Evolutionary conservation across 179 eudicot genomes (phyloP).

Genomic region (Camellia oleifera): DNA sequence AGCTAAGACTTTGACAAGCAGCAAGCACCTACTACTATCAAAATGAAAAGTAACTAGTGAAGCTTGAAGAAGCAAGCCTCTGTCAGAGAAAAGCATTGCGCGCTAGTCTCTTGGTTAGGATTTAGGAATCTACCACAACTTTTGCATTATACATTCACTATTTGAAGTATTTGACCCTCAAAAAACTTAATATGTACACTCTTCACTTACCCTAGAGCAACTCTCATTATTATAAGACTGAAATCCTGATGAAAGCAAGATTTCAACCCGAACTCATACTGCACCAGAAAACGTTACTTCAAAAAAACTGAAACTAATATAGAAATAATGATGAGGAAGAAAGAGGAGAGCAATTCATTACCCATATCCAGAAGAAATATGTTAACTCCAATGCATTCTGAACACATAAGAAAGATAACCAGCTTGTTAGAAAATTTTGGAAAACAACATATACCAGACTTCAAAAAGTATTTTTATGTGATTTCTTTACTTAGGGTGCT

Average conservation of each 20-base stretch:
- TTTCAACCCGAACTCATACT: conserved; percentile 55
- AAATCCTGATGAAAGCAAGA: conserved; percentile 58
- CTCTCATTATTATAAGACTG: conserved; percentile 25
- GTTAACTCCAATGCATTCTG: conserved; percentile 95
- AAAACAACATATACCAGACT: background rate
- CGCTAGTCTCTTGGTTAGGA: too few relatives aligned
- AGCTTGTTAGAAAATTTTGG: conserved; percentile 10
- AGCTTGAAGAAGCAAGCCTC: too few relatives aligned
- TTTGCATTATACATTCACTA: too few relatives aligned
- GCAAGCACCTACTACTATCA: too few relatives aligned
- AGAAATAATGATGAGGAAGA: background rate
- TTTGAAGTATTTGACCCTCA: background rate
- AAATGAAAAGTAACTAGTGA: too few relatives aligned
- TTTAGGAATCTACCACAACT: too few relatives aligned
- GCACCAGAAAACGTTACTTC: conserved; percentile 23
- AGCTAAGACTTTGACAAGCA: too few relatives aligned
- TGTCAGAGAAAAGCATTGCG: too few relatives aligned
- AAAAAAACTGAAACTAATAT: background rate
- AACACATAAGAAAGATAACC: conserved; percentile 4
- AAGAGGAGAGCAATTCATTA: conserved; percentile 23
- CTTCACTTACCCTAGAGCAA: conserved; percentile 49
- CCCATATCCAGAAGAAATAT: conserved; percentile 77
- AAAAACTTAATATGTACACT: background rate
- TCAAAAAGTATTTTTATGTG: background rate
- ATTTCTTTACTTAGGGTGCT: too few relatives aligned